A percentile compares a stretch with the other conserved stretches of the same genome.
These are phyloP conservation scores for Periconia macrospinosa DNA, from an alignment of 2,329 filamentous ascomycete species.

Conservation along the genomic window DNA sequence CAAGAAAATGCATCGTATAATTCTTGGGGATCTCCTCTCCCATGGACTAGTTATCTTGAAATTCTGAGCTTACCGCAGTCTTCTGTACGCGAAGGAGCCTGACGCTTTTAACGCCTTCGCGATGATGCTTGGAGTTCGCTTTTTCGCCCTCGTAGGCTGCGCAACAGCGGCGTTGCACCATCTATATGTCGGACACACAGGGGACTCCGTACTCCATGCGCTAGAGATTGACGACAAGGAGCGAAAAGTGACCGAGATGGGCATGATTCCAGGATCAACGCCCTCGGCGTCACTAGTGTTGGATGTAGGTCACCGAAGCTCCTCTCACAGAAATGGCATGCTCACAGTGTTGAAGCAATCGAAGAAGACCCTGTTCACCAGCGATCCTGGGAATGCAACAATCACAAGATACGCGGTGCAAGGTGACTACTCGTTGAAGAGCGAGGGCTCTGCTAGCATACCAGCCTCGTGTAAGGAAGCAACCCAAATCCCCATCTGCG, in stretches of 20 bases:
- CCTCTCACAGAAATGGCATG: not conserved
- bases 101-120: no score
- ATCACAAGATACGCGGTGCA: conserved; percentile 19
- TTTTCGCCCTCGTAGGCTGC: conserved; percentile 8
- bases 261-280: conserved; percentile 13
- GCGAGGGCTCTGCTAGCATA: conserved; percentile 18
- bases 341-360: conserved; percentile 8
- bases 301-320: conserved; percentile 15
- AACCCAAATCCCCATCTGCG: not conserved
- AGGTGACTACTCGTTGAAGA: conserved; percentile 18
- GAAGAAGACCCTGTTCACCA: conserved; percentile 20
- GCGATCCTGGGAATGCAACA: conserved; percentile 18
- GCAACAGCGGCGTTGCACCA: conserved; percentile 17
- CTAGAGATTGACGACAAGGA: conserved; percentile 18
- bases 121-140: not conserved
- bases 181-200: conserved; percentile 19
- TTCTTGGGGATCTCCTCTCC: no score
- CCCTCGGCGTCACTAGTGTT: conserved; percentile 19
- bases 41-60: no score
- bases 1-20: no score
- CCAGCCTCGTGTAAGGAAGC: conserved; percentile 20
- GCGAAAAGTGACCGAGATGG: conserved; percentile 11
- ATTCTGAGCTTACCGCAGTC: no score
- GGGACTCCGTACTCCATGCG: conserved; percentile 16
- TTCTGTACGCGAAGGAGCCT: no score